Evolutionary conservation across 768 basidiomycete species (phyloP).

Genomic region (Auriscalpium microsporum): DNA sequence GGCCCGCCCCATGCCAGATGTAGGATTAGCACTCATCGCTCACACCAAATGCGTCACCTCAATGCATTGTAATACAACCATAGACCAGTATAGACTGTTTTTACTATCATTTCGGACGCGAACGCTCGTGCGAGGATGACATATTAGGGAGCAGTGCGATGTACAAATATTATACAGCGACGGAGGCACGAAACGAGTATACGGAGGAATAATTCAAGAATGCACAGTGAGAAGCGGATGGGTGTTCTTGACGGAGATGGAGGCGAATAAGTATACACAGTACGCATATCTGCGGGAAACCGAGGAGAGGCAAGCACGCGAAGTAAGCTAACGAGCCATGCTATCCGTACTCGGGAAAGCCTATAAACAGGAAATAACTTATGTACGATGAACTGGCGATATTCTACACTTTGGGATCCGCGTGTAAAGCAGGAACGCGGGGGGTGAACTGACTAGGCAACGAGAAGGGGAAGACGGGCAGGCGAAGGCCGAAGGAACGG

Average conservation of each 20-base stretch:
- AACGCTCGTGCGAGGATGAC: not conserved
- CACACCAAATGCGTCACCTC: not conserved
- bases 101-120: not conserved
- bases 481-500: too few relatives aligned
- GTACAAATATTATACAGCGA: not conserved
- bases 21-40: not conserved
- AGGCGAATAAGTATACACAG: not conserved
- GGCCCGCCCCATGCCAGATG: not conserved
- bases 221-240: not conserved
- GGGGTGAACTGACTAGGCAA: too few relatives aligned
- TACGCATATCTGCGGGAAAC: not conserved
- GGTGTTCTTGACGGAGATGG: not conserved
- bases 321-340: not conserved
- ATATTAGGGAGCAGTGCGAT: not conserved
- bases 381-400: slow-evolving; percentile 1
- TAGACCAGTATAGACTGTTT: not conserved
- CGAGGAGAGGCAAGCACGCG: not conserved
- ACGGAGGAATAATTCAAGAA: not conserved
- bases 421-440: too few relatives aligned
- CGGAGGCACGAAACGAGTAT: not conserved
- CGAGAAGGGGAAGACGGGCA: too few relatives aligned
- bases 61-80: not conserved
- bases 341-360: not conserved
- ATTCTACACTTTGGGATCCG: too few relatives aligned
- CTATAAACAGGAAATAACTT: slow-evolving; percentile 18